phyloP scores from a whole-genome alignment of 2,329 filamentous ascomycete species.

The Apiospora koreana region DNA sequence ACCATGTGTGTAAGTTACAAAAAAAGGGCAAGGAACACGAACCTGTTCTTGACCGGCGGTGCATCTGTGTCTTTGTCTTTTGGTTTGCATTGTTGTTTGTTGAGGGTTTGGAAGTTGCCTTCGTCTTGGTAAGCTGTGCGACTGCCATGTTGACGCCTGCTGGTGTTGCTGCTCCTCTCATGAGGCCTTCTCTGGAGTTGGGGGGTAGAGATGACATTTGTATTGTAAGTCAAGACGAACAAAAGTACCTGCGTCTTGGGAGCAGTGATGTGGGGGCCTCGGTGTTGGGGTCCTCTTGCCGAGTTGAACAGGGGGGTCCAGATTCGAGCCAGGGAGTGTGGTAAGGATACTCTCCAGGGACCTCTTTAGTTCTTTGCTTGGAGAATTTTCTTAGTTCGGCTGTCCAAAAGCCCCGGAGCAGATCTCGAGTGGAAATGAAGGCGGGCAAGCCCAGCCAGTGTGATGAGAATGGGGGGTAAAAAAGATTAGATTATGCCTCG shows the following conservation, averaged over 20 bases:
- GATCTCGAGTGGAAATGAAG: conserved; percentile 26
- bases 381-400: conserved; percentile 22
- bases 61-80: conserved; percentile 81
- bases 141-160: conserved; percentile 59
- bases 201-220: conserved; percentile 70
- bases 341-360: conserved; percentile 3
- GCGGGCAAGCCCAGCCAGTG: conserved; percentile 25
- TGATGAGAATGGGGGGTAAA: conserved; percentile 28
- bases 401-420: conserved; percentile 19
- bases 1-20: conserved; percentile 14
- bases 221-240: conserved; percentile 36
- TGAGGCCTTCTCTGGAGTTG: conserved; percentile 54
- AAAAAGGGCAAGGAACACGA: conserved; percentile 40
- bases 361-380: conserved; percentile 10
- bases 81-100: conserved; percentile 51
- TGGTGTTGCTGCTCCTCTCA: conserved; percentile 43
- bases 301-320: conserved; percentile 44
- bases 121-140: conserved; percentile 59
- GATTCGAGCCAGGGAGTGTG: conserved; percentile 29
- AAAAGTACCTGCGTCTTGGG: conserved; percentile 45
- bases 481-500: conserved; percentile 44
- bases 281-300: conserved; percentile 30
- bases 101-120: conserved; percentile 55
- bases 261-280: conserved; percentile 27
- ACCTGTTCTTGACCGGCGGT: conserved; percentile 94